Percentiles rank a stretch among this genome's conserved stretches.
phyloP scores from a whole-genome alignment of 768 basidiomycete species.

The Exidia glandulosa region DNA sequence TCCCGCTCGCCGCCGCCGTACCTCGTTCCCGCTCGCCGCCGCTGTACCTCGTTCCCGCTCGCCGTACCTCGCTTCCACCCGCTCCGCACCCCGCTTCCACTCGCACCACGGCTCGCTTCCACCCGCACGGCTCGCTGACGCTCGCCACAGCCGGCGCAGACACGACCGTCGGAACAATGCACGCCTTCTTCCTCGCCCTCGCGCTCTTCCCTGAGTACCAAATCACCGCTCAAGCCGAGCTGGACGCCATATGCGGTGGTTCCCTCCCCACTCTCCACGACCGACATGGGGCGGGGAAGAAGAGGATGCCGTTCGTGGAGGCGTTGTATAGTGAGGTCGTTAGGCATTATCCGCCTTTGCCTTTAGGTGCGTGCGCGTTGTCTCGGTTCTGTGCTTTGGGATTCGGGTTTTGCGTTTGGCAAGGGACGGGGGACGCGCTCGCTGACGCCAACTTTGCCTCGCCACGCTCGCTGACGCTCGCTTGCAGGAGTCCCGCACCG shows the following conservation, averaged over 20 bases:
- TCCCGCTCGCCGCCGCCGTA: too few species aligned
- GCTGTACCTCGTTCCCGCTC: too few species aligned
- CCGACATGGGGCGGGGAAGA: slow-evolving; percentile 23
- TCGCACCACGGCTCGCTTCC: too few species aligned
- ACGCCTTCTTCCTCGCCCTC: slow-evolving; percentile 30
- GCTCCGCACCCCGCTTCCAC: too few species aligned
- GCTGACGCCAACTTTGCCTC: too few species aligned
- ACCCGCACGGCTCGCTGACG: too few species aligned
- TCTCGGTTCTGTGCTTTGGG: too few species aligned
- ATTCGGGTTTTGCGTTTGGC: too few species aligned
- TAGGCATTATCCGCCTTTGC: slow-evolving; percentile 14
- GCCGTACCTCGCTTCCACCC: too few species aligned
- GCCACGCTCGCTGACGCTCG: not conserved
- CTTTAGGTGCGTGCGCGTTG: slow-evolving; percentile 9
- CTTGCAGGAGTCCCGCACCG: not conserved
- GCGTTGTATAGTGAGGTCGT: slow-evolving; percentile 24
- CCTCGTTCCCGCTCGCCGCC: too few species aligned
- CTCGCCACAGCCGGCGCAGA: not conserved
- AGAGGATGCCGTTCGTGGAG: slow-evolving; percentile 26
- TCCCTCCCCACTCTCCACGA: slow-evolving; percentile 20
- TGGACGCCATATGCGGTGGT: slow-evolving; percentile 22
- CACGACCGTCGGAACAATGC: slow-evolving; percentile 20
- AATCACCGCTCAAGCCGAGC: slow-evolving; percentile 27
- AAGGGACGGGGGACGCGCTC: too few species aligned
- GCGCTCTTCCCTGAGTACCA: slow-evolving; percentile 26